These are phyloP conservation scores for Hevea brasiliensis DNA, from an alignment of 345 rosid species.

Conservation along the genomic window DNA sequence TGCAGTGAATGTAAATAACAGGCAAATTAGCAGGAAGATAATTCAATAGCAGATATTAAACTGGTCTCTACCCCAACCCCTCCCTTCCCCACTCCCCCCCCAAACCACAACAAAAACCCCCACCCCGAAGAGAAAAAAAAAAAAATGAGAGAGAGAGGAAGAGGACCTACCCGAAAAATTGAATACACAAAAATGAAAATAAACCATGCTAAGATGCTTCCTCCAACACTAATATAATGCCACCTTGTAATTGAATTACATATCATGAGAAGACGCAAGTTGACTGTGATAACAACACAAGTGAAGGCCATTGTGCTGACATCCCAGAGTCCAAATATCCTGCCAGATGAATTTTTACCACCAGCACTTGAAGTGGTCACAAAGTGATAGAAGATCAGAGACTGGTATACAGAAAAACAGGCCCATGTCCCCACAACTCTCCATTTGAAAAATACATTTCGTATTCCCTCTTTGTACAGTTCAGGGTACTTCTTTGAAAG, in stretches of 20 bases:
- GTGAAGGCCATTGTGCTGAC: constrained; percentile 98
- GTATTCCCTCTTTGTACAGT: constrained; percentile 89
- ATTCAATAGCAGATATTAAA: neutral
- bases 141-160: constrained; percentile 6
- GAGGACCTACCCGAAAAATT: constrained; percentile 40
- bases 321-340: constrained; percentile 92
- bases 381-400: constrained; percentile 74
- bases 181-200: constrained; percentile 70
- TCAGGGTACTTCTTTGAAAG: constrained; percentile 97
- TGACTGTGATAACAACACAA: constrained; percentile 87
- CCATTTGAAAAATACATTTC: constrained; percentile 83
- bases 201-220: constrained; percentile 93
- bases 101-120: no score
- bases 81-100: no score
- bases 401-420: constrained; percentile 81
- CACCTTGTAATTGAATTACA: constrained; percentile 90
- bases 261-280: constrained; percentile 91
- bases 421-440: constrained; percentile 91
- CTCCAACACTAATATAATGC: constrained; percentile 86
- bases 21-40: constrained; percentile 19
- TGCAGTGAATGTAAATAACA: constrained; percentile 33
- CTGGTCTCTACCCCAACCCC: neutral
- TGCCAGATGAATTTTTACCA: constrained; percentile 72
- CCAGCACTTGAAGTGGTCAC: constrained; percentile 55
- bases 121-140: neutral